Evolutionary conservation across 169 alveolate genomes (phyloP).

Genomic region (Plasmodium vinckei): DNA sequence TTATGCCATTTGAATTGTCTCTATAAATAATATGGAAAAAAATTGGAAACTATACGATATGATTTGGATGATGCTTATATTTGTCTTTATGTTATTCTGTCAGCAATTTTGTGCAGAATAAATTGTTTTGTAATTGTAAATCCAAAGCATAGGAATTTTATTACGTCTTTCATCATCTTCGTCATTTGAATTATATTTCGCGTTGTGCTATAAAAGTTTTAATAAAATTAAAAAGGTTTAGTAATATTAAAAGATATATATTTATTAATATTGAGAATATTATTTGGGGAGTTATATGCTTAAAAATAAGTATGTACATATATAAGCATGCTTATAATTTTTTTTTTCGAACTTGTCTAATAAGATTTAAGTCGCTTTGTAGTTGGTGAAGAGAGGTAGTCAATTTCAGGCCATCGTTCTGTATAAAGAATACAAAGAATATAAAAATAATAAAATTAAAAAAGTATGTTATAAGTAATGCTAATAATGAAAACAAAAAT

Average conservation of each 20-base stretch:
- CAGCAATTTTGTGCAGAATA: conserved; percentile 9
- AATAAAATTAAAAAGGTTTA: neutral
- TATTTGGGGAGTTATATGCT: too few species aligned
- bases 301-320: too few species aligned
- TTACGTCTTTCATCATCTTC: conserved; percentile 10
- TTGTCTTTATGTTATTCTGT: neutral
- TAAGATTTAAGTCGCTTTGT: conserved; percentile 31
- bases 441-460: neutral
- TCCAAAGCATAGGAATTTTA: conserved; percentile 51
- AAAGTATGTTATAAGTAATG: too few species aligned
- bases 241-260: neutral
- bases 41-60: neutral
- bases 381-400: conserved; percentile 2
- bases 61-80: neutral
- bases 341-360: conserved; percentile 23
- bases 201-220: conserved; percentile 20
- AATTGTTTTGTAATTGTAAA: conserved; percentile 28
- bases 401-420: conserved; percentile 10
- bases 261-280: neutral
- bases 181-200: neutral
- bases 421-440: neutral
- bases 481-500: neutral
- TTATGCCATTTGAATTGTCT: conserved; percentile 3
- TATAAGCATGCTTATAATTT: neutral
- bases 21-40: conserved; percentile 15